A percentile compares a stretch with the other conserved stretches of the same genome.
phyloP scores from a whole-genome alignment of 768 basidiomycete species.

The Leccinum pellstonianum region DNA sequence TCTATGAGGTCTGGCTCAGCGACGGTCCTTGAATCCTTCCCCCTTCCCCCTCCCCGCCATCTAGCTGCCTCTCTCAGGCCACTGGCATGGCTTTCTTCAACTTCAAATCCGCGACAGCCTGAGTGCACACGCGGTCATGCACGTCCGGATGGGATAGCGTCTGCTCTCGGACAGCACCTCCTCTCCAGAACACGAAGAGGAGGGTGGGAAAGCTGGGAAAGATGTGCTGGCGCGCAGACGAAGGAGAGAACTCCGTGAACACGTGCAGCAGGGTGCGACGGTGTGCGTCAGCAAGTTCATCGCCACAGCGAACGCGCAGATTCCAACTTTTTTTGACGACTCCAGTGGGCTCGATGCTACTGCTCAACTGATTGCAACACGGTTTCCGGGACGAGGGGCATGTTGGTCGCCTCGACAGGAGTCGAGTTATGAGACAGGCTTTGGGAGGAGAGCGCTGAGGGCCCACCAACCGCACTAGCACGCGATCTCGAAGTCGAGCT shows the following conservation, averaged over 20 bases:
- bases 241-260: background rate
- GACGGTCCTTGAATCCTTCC: too few species aligned
- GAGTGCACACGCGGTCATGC: background rate
- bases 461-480: background rate
- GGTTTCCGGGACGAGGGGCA: background rate
- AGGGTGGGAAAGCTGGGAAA: background rate
- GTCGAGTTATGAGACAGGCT: background rate
- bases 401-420: slow-evolving; percentile 4
- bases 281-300: background rate
- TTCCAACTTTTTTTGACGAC: slow-evolving; percentile 10
- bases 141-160: background rate
- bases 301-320: background rate
- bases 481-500: background rate
- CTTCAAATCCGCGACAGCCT: background rate
- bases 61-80: too few species aligned
- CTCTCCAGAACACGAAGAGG: background rate
- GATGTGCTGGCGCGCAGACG: background rate
- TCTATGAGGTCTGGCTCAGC: too few species aligned
- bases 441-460: background rate
- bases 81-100: slow-evolving; percentile 7
- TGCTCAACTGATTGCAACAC: background rate
- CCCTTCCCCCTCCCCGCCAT: too few species aligned
- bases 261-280: slow-evolving; percentile 9
- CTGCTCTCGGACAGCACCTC: background rate
- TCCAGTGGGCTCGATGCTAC: background rate